These are phyloP conservation scores for Neurospora sp. DNA, from an alignment of 495 filamentous ascomycete genomes.

Conservation along the genomic window DNA sequence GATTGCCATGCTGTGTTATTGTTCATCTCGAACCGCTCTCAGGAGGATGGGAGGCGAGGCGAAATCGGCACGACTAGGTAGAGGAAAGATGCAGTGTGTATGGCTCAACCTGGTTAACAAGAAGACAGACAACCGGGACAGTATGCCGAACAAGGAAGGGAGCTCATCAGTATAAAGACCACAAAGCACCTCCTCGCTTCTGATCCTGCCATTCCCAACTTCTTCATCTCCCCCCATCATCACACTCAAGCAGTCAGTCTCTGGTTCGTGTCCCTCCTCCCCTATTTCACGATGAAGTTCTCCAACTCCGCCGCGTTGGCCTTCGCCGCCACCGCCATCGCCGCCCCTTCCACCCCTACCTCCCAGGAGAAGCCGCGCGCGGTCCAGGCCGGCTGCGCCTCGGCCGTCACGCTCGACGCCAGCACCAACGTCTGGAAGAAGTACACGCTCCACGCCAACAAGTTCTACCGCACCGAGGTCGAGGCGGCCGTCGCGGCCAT, in stretches of 20 bases:
- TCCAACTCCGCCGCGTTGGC: slow-evolving; percentile 27
- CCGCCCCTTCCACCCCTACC: slow-evolving; percentile 27
- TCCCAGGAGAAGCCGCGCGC: slow-evolving; percentile 17
- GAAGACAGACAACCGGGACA: background rate
- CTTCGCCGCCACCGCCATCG: slow-evolving; percentile 31
- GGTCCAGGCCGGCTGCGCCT: slow-evolving; percentile 31
- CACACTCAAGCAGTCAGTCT: slow-evolving; percentile 7
- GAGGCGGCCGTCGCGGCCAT: slow-evolving; percentile 34
- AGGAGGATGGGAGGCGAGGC: background rate
- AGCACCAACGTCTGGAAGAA: slow-evolving; percentile 43
- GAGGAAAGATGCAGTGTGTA: background rate
- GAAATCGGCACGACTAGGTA: background rate
- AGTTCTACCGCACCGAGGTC: slow-evolving; percentile 45
- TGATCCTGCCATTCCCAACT: background rate
- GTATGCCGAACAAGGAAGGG: background rate
- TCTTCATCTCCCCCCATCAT: background rate
- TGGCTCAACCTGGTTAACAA: background rate
- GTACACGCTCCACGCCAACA: slow-evolving; percentile 47
- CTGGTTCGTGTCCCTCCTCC: slow-evolving; percentile 5
- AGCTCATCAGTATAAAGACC: slow-evolving; percentile 24
- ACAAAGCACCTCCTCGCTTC: slow-evolving; percentile 12
- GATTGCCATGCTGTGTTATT: slow-evolving; percentile 24
- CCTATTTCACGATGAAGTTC: slow-evolving; percentile 35
- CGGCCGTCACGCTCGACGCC: slow-evolving; percentile 40
- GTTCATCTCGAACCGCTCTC: background rate